Evolutionary conservation across 495 filamentous ascomycete genomes (phyloP).

Genomic region (Cladorrhinum samala): DNA sequence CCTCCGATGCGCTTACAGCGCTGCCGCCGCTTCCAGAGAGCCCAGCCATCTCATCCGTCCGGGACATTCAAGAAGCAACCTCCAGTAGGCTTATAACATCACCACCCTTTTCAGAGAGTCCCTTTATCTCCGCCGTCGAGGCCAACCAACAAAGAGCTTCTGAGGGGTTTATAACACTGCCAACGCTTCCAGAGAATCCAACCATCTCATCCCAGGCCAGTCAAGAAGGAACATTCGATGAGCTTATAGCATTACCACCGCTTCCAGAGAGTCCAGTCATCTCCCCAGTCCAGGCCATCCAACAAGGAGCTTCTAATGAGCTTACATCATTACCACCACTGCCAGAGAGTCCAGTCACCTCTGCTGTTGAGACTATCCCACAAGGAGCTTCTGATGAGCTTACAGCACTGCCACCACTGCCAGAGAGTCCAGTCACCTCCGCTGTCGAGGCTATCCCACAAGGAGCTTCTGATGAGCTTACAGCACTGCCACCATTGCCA

Average conservation of each 20-base stretch:
- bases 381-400: neutral
- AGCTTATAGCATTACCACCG: neutral
- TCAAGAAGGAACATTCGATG: neutral
- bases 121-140: neutral
- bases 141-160: neutral
- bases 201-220: neutral
- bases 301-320: no score
- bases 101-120: neutral
- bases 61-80: no score
- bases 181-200: neutral
- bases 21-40: neutral
- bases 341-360: neutral
- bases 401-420: no score
- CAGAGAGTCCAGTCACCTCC: no score
- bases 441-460: no score
- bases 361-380: neutral
- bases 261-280: slow-evolving; percentile 2
- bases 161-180: neutral
- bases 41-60: neutral
- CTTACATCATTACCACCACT: neutral
- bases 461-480: neutral
- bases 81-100: neutral
- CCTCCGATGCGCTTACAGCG: neutral
- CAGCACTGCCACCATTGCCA: neutral
- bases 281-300: no score